Evolutionary conservation across 2,329 filamentous ascomycete genomes (phyloP).

Genomic region (Colletotrichum sp.): DNA sequence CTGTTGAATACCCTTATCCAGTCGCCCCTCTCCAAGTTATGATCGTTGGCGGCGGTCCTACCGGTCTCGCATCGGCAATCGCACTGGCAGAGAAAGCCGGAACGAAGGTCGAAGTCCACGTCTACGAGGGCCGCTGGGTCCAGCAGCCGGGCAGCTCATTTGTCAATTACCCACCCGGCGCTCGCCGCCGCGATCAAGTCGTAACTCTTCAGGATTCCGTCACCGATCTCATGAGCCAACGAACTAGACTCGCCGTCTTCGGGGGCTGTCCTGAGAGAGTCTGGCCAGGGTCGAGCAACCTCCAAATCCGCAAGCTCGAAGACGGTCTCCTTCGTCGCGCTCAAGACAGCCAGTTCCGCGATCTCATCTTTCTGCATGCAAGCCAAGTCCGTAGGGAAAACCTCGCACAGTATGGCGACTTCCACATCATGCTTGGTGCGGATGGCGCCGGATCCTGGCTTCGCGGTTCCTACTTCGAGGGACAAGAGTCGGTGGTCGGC

Average conservation of each 20-base stretch:
- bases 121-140: constrained; percentile 39
- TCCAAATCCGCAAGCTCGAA: constrained; percentile 43
- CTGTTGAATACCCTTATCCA: background rate
- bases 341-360: constrained; percentile 35
- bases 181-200: background rate
- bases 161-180: constrained; percentile 33
- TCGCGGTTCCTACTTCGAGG: constrained; percentile 35
- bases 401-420: constrained; percentile 35
- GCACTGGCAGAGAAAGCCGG: constrained; percentile 36
- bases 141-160: constrained; percentile 20
- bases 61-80: background rate
- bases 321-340: constrained; percentile 38
- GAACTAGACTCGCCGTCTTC: background rate
- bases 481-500: constrained; percentile 38
- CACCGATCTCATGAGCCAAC: background rate
- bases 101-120: constrained; percentile 35
- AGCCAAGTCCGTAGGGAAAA: constrained; percentile 33
- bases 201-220: background rate
- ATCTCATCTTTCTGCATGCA: constrained; percentile 35
- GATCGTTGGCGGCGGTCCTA: background rate
- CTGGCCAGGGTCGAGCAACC: constrained; percentile 40
- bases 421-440: constrained; percentile 38
- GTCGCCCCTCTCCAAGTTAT: background rate
- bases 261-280: constrained; percentile 36
- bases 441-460: constrained; percentile 42